Conservation (phyloP, 2,329 filamentous ascomycete species). For the Acarospora socialis region DNA sequence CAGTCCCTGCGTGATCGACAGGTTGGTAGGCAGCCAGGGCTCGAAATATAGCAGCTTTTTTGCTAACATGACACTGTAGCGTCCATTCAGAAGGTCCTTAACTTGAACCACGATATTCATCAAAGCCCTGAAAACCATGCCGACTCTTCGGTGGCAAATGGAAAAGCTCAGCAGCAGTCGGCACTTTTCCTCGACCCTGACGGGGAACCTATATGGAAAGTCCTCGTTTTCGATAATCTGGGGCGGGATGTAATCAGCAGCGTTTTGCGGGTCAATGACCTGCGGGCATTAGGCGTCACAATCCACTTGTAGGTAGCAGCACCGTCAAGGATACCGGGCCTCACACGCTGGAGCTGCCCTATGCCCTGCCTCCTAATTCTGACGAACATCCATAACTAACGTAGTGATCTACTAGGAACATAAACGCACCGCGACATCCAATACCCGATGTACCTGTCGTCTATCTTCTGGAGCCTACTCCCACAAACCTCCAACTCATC, state of each 20-base stretch:
- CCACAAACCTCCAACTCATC: constrained; percentile 66
- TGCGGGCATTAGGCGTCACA: constrained; percentile 86
- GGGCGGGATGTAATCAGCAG: constrained; percentile 95
- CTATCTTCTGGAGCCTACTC: constrained; percentile 84
- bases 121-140: constrained; percentile 42
- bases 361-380: background rate
- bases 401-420: constrained; percentile 43
- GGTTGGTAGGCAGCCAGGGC: constrained; percentile 45
- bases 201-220: constrained; percentile 93
- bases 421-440: constrained; percentile 65
- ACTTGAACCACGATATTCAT: constrained; percentile 64
- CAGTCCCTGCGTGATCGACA: constrained; percentile 56
- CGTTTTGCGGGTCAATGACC: constrained; percentile 82
- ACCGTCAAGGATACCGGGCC: too few relatives aligned
- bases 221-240: constrained; percentile 83
- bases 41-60: constrained; percentile 13
- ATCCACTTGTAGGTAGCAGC: constrained; percentile 64
- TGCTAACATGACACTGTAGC: constrained; percentile 35
- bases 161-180: constrained; percentile 52
- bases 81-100: constrained; percentile 89
- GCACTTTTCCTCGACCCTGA: constrained; percentile 74
- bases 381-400: constrained; percentile 16
- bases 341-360: background rate
- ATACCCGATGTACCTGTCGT: constrained; percentile 95
- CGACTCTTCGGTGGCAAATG: constrained; percentile 46